Conservation (phyloP, 2,329 filamentous ascomycete species). For the Nemania diffusa region DNA sequence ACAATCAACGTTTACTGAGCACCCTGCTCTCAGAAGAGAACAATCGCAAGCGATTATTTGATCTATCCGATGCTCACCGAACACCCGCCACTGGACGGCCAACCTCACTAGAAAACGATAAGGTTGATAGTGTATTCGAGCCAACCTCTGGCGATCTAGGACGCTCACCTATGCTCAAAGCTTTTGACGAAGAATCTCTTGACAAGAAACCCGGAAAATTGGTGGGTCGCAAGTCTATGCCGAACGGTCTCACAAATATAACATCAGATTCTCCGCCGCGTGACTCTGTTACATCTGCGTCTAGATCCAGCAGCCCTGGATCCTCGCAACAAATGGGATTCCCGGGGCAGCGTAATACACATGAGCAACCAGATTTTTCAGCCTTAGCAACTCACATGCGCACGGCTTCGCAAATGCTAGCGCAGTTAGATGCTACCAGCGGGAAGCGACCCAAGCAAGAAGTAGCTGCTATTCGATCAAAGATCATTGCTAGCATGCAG, state of each 20-base stretch:
- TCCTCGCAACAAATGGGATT: slow-evolving; percentile 70
- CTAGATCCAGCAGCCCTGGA: slow-evolving; percentile 74
- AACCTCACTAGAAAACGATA: slow-evolving; percentile 54
- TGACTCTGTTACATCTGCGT: slow-evolving; percentile 74
- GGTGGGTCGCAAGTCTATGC: slow-evolving; percentile 39
- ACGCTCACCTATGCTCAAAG: slow-evolving; percentile 74
- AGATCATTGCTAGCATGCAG: slow-evolving; percentile 92
- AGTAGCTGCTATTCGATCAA: slow-evolving; percentile 83
- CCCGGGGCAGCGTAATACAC: slow-evolving; percentile 62
- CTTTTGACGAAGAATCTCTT: slow-evolving; percentile 58
- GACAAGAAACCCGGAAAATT: slow-evolving; percentile 48
- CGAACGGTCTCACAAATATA: slow-evolving; percentile 42
- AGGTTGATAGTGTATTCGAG: slow-evolving; percentile 81
- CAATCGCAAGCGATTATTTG: slow-evolving; percentile 70
- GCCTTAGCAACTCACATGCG: slow-evolving; percentile 88
- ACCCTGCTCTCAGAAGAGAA: slow-evolving; percentile 68
- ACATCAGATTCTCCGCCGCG: slow-evolving; percentile 72
- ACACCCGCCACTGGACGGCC: slow-evolving; percentile 55
- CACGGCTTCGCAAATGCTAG: slow-evolving; percentile 86
- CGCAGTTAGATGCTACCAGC: slow-evolving; percentile 82
- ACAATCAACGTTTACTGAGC: slow-evolving; percentile 74
- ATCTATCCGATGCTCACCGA: slow-evolving; percentile 74
- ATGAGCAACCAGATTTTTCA: slow-evolving; percentile 82
- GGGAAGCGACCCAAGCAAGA: slow-evolving; percentile 83
- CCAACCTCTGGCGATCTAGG: slow-evolving; percentile 82